Conservation (phyloP, 2,329 filamentous ascomycete species). For the Aphanocladium album region DNA sequence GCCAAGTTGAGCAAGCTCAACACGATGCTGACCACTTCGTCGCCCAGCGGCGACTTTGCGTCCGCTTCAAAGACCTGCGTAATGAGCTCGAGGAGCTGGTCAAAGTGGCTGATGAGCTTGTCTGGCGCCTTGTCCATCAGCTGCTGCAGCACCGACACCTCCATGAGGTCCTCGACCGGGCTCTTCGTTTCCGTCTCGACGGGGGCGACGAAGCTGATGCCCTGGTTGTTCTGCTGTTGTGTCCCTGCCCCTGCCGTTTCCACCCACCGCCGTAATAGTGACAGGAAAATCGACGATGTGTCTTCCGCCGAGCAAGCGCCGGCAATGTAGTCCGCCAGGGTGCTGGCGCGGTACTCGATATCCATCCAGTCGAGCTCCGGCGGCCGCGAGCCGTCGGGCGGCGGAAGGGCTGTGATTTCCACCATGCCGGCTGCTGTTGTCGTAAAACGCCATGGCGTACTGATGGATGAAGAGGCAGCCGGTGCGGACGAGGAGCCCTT, state of each 20-base stretch:
- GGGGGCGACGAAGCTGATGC: conserved; percentile 24
- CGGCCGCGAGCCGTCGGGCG: conserved; percentile 10
- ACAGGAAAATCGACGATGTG: conserved; percentile 55
- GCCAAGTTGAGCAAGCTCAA: conserved; percentile 59
- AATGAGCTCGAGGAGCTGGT: conserved; percentile 60
- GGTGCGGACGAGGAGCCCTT: conserved; percentile 35
- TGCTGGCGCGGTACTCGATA: conserved; percentile 43
- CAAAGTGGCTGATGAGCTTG: conserved; percentile 58
- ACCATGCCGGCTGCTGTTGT: conserved; percentile 46
- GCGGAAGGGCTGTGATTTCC: conserved; percentile 20
- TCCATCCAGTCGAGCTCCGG: conserved; percentile 35
- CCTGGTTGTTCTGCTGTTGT: conserved; percentile 21
- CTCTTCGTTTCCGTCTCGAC: neutral
- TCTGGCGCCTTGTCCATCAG: conserved; percentile 60
- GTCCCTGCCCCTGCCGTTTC: conserved; percentile 17
- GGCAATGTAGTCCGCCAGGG: conserved; percentile 46
- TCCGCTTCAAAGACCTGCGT: conserved; percentile 52
- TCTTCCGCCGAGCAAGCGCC: conserved; percentile 50
- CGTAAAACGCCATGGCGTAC: conserved; percentile 49
- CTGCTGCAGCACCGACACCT: conserved; percentile 59
- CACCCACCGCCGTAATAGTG: conserved; percentile 56
- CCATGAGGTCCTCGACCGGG: conserved; percentile 44
- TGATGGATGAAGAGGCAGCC: conserved; percentile 17
- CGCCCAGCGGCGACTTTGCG: conserved; percentile 34
- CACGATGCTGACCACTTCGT: conserved; percentile 48